Evolutionary conservation across 257 asterid species (phyloP), one percentile per base, ranked within the genome.

Genomic region (Scutellaria minor): DNA sequence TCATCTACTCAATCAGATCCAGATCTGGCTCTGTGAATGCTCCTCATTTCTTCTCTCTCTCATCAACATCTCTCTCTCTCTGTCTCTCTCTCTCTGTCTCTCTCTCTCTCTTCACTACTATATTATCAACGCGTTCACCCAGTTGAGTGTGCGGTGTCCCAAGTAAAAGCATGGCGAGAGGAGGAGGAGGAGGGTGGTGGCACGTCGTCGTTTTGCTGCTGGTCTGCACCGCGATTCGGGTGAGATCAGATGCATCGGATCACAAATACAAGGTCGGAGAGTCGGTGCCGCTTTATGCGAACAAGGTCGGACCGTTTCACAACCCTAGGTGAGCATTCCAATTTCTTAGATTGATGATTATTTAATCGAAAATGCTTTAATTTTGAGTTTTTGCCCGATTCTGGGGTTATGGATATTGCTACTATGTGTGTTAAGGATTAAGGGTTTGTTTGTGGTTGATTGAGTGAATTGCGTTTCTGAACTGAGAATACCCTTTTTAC

Each of bases 301-400:
- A 90, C 39, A 90, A 92, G 80, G 98, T 92, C 59, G 96, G 96
- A 3, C 98, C 98, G 51, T 92, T 92, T 70, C 98, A 90, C 73
- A 92, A 92, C 77, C 88, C 88, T 46, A 84, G 88, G 88, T 79
- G 58, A 67, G 37, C 22, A 7, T 22, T 41, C 35, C 4, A 22
- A 6, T 42, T 27, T 35, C 12, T 6, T 9, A 20, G 15, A 9
- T 5, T 46, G 39, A n/a, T 18, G 51, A 55, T 35, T 56, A 1
- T 8, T n/a, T 44, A 5, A 20, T 54, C 46, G 42, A 27, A 24
- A 3, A 13, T 72, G 64, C 9, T 41, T 67, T 27, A n/a, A 51
- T 72, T 54, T 58, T 22, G 42, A 18, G 10, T 2, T 5, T 10
- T 9, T 66, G 41, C 42, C 3, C 48, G 27, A 27, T 12, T 41